Evolutionary conservation across 306 rosid species (phyloP).

Genomic region (peach (Prunus persica)): DNA sequence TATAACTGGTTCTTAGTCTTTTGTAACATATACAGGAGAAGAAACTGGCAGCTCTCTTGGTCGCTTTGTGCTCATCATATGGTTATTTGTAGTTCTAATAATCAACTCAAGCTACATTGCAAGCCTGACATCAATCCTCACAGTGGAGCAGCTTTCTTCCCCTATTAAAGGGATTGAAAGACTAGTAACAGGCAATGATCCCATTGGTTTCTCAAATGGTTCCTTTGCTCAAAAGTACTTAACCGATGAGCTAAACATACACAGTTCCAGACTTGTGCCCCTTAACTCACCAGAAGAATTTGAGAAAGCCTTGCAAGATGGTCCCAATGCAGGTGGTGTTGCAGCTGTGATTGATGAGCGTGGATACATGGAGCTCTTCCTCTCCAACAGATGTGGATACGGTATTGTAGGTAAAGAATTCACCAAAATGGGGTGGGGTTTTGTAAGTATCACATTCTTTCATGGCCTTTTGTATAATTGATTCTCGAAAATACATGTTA

Average conservation of each 20-base stretch:
- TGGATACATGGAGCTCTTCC: slow-evolving; percentile 63
- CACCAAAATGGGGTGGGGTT: slow-evolving; percentile 77
- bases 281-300: too few relatives aligned
- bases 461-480: too few relatives aligned
- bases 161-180: neutral
- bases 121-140: too few relatives aligned
- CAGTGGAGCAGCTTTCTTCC: too few relatives aligned
- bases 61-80: too few relatives aligned
- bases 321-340: slow-evolving; percentile 59
- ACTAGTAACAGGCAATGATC: slow-evolving; percentile 40
- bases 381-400: slow-evolving; percentile 55
- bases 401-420: slow-evolving; percentile 22
- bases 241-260: too few relatives aligned
- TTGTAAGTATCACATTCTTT: slow-evolving; percentile 37
- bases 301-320: slow-evolving; percentile 38
- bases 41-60: too few relatives aligned
- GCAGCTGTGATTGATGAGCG: slow-evolving; percentile 66
- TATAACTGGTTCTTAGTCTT: neutral
- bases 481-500: too few relatives aligned
- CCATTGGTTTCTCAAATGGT: slow-evolving; percentile 48
- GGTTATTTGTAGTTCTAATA: too few relatives aligned
- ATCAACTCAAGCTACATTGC: too few relatives aligned
- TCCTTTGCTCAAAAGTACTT: slow-evolving; percentile 51
- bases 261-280: too few relatives aligned
- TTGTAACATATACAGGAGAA: too few relatives aligned